Evolutionary conservation across 768 basidiomycete species (phyloP), one percentile per base, ranked within the genome.

Genomic region (Suillus spraguei): DNA sequence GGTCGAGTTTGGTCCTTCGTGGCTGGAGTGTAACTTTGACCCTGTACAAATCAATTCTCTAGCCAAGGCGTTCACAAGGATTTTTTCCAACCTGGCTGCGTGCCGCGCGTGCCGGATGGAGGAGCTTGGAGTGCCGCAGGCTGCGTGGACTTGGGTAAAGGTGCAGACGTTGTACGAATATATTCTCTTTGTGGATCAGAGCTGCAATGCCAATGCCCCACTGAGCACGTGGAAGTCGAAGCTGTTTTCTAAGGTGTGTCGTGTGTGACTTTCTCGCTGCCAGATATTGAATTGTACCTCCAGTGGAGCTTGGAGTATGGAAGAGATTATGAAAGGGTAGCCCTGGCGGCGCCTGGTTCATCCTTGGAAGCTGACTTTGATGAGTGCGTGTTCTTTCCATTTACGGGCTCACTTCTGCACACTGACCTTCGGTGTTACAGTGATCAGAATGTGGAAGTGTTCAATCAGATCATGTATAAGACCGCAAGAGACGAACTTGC

Each of bases 1-100:
- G 56, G 4, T 58, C 10, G 56, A 58, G 24, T 58, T 58, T 11
- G 56, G 56, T 41, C 56, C 56, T 41, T 58, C 56, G 17, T 58
- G 56, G 56, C 24, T 58, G 17, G 56, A 58, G 6, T 58, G 56
- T 13, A 41, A 58, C 56, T 58, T 58, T 10, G 24, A 41, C n/a
- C 38, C 56, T 20, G 56, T 20, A n/a, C n/a, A n/a, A n/a, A n/a
- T n/a, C n/a, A n/a, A n/a, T n/a, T n/a, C n/a, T n/a, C n/a, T n/a
- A n/a, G n/a, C n/a, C n/a, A n/a, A n/a, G n/a, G n/a, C n/a, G n/a
- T n/a, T n/a, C n/a, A n/a, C n/a, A n/a, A n/a, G n/a, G n/a, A n/a
- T n/a, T n/a, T n/a, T n/a, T n/a, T n/a, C n/a, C n/a, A n/a, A n/a
- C n/a, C n/a, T n/a, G n/a, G n/a, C n/a, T n/a, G n/a, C n/a, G n/a